Base-by-base conservation (phyloP, 2,329 filamentous ascomycete species). In the Sporothrix curviconia region DNA sequence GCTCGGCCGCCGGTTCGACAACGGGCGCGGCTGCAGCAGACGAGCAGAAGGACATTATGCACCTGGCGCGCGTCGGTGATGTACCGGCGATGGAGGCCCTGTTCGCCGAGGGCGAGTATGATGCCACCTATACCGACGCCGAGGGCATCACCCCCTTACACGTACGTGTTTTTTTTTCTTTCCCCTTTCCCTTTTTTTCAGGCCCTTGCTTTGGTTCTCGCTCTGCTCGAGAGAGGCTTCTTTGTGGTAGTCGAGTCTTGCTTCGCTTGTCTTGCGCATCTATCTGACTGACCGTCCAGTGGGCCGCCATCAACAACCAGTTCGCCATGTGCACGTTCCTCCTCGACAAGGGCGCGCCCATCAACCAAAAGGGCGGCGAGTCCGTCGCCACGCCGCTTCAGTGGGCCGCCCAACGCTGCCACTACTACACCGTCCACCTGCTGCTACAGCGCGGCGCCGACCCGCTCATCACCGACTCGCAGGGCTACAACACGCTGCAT, bases 221-320 rank as follows among this genome's bases (percentile, higher is more conserved):
- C 37, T 57, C 24, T 19, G 34, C 47, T 44, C 34, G 34, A n/a
- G n/a, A n/a, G n/a, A n/a, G n/a, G n/a, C n/a, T 19, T 43, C 14
- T 25, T 25, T 42, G 6, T 42, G 11, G 5, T 12, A n/a, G n/a
- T n/a, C n/a, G n/a, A n/a, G n/a, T n/a, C 17, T 39, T 22, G 32
- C 36, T 57, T 17, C 24, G 28, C 24, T 34, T 15, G 44, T 34
- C 28, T 22, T 8, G 24, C 24, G 9, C 12, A 15, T 11, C 7
- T 6, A 7, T 42, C 61, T 63, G 34, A 60, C 59, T 19, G 12
- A n/a, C 28, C 11, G 28, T 12, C 11, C 69, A 99, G 90, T 99
- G 94, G 94, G 94, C 94, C 47, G 90, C 95, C 37, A 97, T 99
- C 71, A 99, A 99, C 76, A 97, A 97, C 69, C 94, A 96, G 71